Evolutionary conservation across 371 early-diverging fungal species (phyloP).

Genomic region (Chytridiales sp.): DNA sequence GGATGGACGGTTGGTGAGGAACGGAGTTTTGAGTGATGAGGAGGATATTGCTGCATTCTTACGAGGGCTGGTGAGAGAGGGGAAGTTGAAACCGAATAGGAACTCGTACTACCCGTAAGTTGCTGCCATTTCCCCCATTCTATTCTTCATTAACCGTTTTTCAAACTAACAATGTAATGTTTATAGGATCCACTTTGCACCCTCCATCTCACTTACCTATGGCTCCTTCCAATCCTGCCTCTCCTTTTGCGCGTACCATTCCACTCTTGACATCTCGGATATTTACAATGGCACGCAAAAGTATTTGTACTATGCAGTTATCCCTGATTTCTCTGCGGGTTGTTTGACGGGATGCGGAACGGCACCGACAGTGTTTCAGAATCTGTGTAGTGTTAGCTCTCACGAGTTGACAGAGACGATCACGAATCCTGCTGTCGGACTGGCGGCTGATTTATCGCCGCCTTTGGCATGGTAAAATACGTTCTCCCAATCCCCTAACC

Average conservation of each 20-base stretch:
- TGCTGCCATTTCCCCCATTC: no score
- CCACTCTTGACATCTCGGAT: conserved; percentile 12
- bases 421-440: conserved; percentile 16
- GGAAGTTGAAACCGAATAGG: conserved; percentile 6
- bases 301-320: conserved; percentile 31
- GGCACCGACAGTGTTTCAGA: conserved; percentile 1
- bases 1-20: no score
- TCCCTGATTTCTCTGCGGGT: conserved; percentile 17
- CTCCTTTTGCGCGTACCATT: conserved; percentile 5
- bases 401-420: conserved; percentile 30
- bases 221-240: not conserved
- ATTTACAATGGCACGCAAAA: not conserved
- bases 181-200: no score
- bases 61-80: conserved; percentile 4
- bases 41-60: no score
- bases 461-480: no score
- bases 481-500: no score
- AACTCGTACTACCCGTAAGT: conserved; percentile 16
- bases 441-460: not conserved
- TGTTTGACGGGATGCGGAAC: not conserved
- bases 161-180: no score
- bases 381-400: conserved; percentile 13
- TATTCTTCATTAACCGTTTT: no score
- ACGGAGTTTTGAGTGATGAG: no score
- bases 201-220: no score